Evolutionary conservation across 1,284 basidiomycete genomes (phyloP).

Genomic region (Ceratorhiza oryzae-sativae): DNA sequence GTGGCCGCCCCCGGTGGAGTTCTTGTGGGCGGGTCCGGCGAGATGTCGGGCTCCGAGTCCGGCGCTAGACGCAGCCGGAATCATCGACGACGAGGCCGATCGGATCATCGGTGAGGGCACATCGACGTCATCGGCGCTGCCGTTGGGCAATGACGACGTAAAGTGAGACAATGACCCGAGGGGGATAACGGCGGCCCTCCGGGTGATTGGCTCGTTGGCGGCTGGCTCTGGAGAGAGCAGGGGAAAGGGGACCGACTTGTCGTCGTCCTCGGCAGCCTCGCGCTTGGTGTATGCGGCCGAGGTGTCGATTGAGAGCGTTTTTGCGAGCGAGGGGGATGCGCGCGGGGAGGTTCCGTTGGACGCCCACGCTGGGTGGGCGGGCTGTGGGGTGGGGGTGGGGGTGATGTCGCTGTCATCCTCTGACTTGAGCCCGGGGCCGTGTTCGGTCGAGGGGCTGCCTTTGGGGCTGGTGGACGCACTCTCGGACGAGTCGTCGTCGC

Average conservation of each 20-base stretch:
- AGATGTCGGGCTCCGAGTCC: conserved; percentile 12
- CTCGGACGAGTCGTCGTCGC: conserved; percentile 31
- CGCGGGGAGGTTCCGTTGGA: background rate
- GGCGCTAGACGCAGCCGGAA: conserved; percentile 11
- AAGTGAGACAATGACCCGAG: conserved; percentile 14
- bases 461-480: conserved; percentile 24
- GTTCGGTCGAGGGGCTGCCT: conserved; percentile 18
- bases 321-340: conserved; percentile 1
- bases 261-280: no score
- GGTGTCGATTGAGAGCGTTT: conserved; percentile 28
- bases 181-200: conserved; percentile 3
- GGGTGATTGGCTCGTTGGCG: conserved; percentile 8
- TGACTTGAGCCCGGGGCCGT: conserved; percentile 4
- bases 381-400: conserved; percentile 14
- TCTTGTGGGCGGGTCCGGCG: conserved; percentile 21
- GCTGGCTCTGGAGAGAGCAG: conserved; percentile 27
- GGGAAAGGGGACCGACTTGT: conserved; percentile 23
- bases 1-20: conserved; percentile 8
- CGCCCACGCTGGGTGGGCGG: background rate
- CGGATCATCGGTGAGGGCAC: conserved; percentile 12
- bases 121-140: conserved; percentile 23
- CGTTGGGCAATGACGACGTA: conserved; percentile 22
- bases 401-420: conserved; percentile 4
- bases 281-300: conserved; percentile 21
- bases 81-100: conserved; percentile 28